phyloP scores from a whole-genome alignment of 306 rosid species.

The Sicyos baderoa region DNA sequence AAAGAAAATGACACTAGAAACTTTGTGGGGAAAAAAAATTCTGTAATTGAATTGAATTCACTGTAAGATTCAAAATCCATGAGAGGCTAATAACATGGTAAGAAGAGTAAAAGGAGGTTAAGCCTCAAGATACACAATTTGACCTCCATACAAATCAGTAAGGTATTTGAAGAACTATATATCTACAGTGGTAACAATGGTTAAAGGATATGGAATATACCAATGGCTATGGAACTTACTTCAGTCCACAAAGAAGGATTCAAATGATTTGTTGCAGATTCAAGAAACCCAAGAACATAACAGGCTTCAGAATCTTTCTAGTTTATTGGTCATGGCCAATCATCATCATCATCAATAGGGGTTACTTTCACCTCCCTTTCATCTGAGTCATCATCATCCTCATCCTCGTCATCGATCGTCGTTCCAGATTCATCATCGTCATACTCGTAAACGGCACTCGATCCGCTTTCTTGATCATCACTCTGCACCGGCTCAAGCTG shows the following conservation, averaged over 20 bases:
- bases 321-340: background rate
- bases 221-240: conserved; percentile 16
- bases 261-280: conserved; percentile 12
- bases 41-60: conserved; percentile 12
- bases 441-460: too few relatives aligned
- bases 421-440: too few relatives aligned
- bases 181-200: too few relatives aligned
- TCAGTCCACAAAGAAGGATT: conserved; percentile 2
- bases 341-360: conserved; percentile 5
- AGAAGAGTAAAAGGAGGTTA: too few relatives aligned
- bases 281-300: background rate
- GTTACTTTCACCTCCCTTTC: background rate
- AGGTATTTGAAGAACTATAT: background rate
- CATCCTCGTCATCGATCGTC: conserved; percentile 16
- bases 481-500: too few relatives aligned
- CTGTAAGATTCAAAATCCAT: conserved; percentile 13
- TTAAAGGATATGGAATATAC: background rate
- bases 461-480: too few relatives aligned
- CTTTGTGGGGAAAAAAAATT: background rate
- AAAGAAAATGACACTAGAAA: background rate
- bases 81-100: too few relatives aligned
- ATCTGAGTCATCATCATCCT: conserved; percentile 26
- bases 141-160: conserved; percentile 9
- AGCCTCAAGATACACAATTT: conserved; percentile 19
- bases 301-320: background rate